Conservation (phyloP, 148 eudicot species). For the Spergularia bocconei region DNA sequence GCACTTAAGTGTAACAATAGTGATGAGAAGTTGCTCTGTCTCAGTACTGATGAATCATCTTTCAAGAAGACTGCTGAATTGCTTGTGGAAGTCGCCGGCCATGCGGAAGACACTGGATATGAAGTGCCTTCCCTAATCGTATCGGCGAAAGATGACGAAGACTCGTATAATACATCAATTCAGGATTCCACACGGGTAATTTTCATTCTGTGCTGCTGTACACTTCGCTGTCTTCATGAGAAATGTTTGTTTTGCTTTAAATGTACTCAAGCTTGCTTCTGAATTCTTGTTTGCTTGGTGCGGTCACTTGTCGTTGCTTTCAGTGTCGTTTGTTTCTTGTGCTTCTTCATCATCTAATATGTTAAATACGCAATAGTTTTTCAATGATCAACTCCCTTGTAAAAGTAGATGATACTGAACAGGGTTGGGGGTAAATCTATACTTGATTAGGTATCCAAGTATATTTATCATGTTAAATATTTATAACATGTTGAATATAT, state of each 20-base stretch:
- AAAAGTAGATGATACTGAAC: no score
- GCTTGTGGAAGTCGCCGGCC: slow-evolving; percentile 83
- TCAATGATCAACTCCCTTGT: no score
- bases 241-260: neutral
- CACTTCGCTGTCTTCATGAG: neutral
- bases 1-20: neutral
- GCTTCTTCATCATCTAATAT: no score
- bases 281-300: no score
- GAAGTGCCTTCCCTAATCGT: slow-evolving; percentile 88
- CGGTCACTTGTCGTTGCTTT: no score
- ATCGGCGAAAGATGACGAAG: slow-evolving; percentile 83
- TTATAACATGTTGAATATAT: no score
- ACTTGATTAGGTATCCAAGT: no score
- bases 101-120: slow-evolving; percentile 80
- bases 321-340: no score
- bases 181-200: slow-evolving; percentile 81
- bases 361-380: no score
- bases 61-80: slow-evolving; percentile 68
- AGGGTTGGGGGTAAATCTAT: no score
- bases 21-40: slow-evolving; percentile 2
- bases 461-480: no score
- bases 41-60: slow-evolving; percentile 60
- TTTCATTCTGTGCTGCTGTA: neutral
- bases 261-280: no score
- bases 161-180: slow-evolving; percentile 63